These are phyloP conservation scores for Pleurotus pulmonarius DNA, from an alignment of 768 basidiomycete genomes.

Conservation along the genomic window DNA sequence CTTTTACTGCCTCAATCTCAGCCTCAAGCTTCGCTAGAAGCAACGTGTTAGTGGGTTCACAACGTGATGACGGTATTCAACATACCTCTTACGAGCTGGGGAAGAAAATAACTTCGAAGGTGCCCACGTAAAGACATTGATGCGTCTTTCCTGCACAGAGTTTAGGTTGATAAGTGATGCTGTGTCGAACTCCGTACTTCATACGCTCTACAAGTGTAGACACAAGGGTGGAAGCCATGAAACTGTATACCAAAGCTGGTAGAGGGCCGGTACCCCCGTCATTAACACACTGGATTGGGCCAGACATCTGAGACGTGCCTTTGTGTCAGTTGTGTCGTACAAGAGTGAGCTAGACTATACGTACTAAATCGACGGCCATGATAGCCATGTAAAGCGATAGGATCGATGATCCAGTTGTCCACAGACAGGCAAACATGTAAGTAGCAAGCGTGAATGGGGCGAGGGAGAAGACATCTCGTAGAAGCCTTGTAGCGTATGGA, in stretches of 20 bases:
- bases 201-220: conserved; percentile 18
- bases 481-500: conserved; percentile 16
- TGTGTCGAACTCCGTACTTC: conserved; percentile 5
- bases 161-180: background rate
- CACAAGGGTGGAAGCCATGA: conserved; percentile 22
- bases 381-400: conserved; percentile 31
- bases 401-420: conserved; percentile 27
- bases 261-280: conserved; percentile 4
- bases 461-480: conserved; percentile 18
- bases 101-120: conserved; percentile 35
- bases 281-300: conserved; percentile 4
- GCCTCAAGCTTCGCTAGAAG: conserved; percentile 13
- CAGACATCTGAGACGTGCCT: background rate
- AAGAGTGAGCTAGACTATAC: conserved; percentile 11
- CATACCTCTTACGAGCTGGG: conserved; percentile 32
- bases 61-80: too few species aligned
- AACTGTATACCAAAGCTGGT: conserved; percentile 19
- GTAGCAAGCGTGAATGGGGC: conserved; percentile 17
- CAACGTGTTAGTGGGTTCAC: too few species aligned
- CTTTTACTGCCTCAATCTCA: conserved; percentile 14
- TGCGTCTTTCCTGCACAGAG: conserved; percentile 13
- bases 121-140: conserved; percentile 20
- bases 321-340: conserved; percentile 10
- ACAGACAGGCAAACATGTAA: conserved; percentile 24
- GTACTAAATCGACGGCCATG: conserved; percentile 26